Evolutionary conservation across 2,329 filamentous ascomycete species (phyloP).

Genomic region (Arthrocladium fulminans): DNA sequence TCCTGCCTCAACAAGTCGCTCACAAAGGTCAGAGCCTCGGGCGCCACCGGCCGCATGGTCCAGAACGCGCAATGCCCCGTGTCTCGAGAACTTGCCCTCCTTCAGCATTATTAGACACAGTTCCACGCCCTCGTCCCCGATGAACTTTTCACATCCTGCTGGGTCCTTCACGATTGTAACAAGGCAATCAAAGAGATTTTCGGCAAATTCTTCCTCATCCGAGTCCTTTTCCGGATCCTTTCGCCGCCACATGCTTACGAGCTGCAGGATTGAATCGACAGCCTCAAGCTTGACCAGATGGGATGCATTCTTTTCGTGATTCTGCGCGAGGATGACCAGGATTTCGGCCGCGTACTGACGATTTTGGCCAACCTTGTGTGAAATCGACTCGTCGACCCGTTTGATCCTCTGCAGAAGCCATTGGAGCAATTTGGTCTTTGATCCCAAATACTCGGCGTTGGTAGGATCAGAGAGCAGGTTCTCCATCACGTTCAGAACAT

Average conservation of each 20-base stretch:
- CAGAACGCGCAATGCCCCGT: conserved; percentile 66
- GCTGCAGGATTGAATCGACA: conserved; percentile 70
- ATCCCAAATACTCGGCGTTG: conserved; percentile 59
- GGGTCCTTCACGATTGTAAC: conserved; percentile 70
- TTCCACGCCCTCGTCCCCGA: conserved; percentile 87
- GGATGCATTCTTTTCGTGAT: conserved; percentile 23
- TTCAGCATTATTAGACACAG: conserved; percentile 85
- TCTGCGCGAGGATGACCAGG: conserved; percentile 75
- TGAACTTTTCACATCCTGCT: conserved; percentile 67
- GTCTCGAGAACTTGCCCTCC: conserved; percentile 75
- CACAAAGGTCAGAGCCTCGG: conserved; percentile 56
- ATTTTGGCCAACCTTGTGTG: conserved; percentile 64
- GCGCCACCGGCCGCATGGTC: conserved; percentile 66
- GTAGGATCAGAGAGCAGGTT: conserved; percentile 66
- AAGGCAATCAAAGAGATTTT: conserved; percentile 83
- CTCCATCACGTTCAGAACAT: conserved; percentile 73
- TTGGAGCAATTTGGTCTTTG: conserved; percentile 56
- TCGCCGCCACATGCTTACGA: conserved; percentile 75
- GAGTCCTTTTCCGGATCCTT: conserved; percentile 71
- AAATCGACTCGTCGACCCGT: conserved; percentile 48
- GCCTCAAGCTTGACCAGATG: conserved; percentile 59
- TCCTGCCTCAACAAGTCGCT: conserved; percentile 68
- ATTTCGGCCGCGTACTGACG: conserved; percentile 93
- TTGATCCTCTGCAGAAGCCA: conserved; percentile 74
- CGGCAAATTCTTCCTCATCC: conserved; percentile 89